phyloP scores from a whole-genome alignment of 805 yeast species.

The Monosporozyma yasuniensis region DNA sequence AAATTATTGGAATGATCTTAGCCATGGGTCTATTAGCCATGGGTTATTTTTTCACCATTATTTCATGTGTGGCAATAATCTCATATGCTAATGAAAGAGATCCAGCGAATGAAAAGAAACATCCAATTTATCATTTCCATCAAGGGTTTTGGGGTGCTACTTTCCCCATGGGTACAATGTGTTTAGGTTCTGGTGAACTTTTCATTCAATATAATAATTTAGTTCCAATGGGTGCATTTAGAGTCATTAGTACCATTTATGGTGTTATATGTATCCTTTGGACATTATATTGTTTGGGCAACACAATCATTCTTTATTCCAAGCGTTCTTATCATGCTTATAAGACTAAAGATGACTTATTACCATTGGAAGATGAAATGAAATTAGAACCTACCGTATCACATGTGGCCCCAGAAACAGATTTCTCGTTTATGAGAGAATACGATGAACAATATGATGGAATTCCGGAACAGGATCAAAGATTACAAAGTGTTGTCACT shows the following conservation, averaged over 20 bases:
- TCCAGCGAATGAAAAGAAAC: conserved; percentile 8
- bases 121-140: conserved; percentile 34
- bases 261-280: conserved; percentile 43
- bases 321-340: background rate
- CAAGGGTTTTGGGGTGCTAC: conserved; percentile 76
- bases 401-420: background rate
- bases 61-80: conserved; percentile 30
- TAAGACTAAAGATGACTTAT: background rate
- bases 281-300: conserved; percentile 34
- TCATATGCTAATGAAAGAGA: conserved; percentile 16
- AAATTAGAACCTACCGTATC: background rate
- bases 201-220: conserved; percentile 35
- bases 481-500: background rate
- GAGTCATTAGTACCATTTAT: conserved; percentile 54
- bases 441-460: background rate
- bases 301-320: conserved; percentile 6
- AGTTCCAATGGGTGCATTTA: conserved; percentile 42
- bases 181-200: conserved; percentile 48
- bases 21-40: conserved; percentile 42
- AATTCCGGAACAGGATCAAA: background rate
- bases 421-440: conserved; percentile 3
- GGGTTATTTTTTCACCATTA: conserved; percentile 50
- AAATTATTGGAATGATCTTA: conserved; percentile 31
- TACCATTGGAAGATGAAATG: background rate
- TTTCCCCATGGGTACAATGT: conserved; percentile 83